These are phyloP conservation scores for Retiboletus fuscus DNA, from an alignment of 1,284 basidiomycete species.

Conservation along the genomic window DNA sequence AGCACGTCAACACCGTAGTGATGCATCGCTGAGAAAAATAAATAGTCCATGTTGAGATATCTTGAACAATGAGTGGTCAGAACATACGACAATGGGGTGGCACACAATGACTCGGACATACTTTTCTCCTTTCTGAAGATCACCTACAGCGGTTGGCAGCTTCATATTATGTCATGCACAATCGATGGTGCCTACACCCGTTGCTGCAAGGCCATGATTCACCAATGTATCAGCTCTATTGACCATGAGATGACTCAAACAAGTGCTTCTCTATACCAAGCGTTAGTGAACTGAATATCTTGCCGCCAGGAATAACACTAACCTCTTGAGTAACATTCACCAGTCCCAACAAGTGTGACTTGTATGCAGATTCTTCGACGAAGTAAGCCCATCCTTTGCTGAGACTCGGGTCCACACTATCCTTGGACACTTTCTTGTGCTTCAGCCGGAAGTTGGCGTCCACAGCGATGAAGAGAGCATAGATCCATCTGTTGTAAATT, in stretches of 20 bases:
- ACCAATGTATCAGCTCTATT: no score
- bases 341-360: neutral
- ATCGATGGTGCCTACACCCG: neutral
- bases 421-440: neutral
- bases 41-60: neutral
- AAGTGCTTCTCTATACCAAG: neutral
- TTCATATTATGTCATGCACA: neutral
- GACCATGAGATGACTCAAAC: no score
- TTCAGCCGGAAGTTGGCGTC: neutral
- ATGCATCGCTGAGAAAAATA: neutral
- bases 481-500: no score
- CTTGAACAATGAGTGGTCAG: no score
- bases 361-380: neutral
- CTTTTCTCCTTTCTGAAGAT: neutral
- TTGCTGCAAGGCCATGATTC: neutral
- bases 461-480: neutral
- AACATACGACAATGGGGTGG: no score
- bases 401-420: neutral
- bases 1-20: neutral
- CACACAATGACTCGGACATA: no score
- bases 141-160: neutral
- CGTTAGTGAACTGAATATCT: no score
- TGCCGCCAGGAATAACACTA: no score
- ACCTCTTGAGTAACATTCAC: neutral
- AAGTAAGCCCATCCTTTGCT: neutral